phyloP scores from a whole-genome alignment of 2,329 filamentous ascomycete genomes.

The Dactylellina cionopaga region DNA sequence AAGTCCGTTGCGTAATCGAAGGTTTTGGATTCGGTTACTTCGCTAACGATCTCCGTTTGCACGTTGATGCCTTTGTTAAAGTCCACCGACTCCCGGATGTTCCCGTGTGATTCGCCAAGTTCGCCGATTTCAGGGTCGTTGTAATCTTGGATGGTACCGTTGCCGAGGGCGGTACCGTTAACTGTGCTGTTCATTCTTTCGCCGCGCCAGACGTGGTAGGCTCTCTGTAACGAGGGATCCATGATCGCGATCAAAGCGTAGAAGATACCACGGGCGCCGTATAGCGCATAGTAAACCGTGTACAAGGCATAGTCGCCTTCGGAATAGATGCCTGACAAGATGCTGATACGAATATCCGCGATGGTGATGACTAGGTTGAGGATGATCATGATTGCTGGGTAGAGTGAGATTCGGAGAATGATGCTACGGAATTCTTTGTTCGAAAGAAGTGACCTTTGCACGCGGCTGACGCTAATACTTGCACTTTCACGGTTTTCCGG shows the following conservation, averaged over 20 bases:
- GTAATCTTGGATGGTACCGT: constrained; percentile 39
- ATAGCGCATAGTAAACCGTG: constrained; percentile 54
- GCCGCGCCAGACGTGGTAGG: constrained; percentile 52
- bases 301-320: constrained; percentile 53
- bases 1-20: constrained; percentile 11
- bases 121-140: constrained; percentile 37
- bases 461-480: constrained; percentile 42
- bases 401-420: constrained; percentile 54
- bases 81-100: neutral
- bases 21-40: constrained; percentile 51
- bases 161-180: constrained; percentile 7
- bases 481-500: constrained; percentile 38
- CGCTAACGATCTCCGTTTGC: constrained; percentile 53
- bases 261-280: constrained; percentile 55
- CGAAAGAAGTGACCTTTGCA: constrained; percentile 49
- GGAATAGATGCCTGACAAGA: constrained; percentile 52
- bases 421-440: constrained; percentile 53
- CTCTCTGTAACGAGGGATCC: constrained; percentile 54
- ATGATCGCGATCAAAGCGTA: constrained; percentile 53
- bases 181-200: constrained; percentile 17
- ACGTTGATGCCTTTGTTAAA: constrained; percentile 53
- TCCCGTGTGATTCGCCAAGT: constrained; percentile 6
- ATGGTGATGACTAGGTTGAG: constrained; percentile 54
- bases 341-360: constrained; percentile 54
- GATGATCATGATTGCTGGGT: constrained; percentile 55